Conservation (phyloP, 345 rosid genomes). For the Salix suchowensis region DNA sequence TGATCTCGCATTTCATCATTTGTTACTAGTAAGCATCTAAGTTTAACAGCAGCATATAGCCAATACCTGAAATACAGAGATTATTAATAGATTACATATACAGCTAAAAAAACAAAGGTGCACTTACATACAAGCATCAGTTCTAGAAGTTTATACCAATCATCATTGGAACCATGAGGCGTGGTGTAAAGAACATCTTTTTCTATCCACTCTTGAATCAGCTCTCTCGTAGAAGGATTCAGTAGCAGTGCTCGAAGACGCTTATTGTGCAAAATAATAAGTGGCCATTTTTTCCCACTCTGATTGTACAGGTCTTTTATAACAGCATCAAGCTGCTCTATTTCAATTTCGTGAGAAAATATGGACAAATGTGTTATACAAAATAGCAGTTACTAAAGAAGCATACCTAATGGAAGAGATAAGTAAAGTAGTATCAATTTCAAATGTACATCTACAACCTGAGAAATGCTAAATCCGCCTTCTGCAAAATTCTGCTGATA, state of each 20-base stretch:
- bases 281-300: constrained; percentile 67
- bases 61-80: constrained; percentile 56
- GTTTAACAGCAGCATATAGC: constrained; percentile 80
- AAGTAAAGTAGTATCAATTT: neutral
- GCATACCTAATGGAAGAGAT: neutral
- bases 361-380: constrained; percentile 10
- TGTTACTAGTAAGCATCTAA: constrained; percentile 73
- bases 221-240: constrained; percentile 41
- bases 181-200: constrained; percentile 61
- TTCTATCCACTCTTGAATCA: constrained; percentile 66
- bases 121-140: neutral
- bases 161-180: constrained; percentile 90
- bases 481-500: constrained; percentile 85
- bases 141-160: constrained; percentile 46
- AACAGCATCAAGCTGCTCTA: constrained; percentile 83
- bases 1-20: constrained; percentile 98
- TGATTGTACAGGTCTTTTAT: constrained; percentile 49
- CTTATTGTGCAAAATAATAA: constrained; percentile 68
- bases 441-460: constrained; percentile 43
- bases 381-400: neutral
- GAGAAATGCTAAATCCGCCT: constrained; percentile 69
- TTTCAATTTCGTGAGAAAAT: constrained; percentile 26
- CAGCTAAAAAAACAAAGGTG: no score
- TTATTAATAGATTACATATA: neutral
- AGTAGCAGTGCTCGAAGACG: constrained; percentile 57